Evolutionary conservation across 2,329 filamentous ascomycete genomes (phyloP), one percentile per base, ranked within the genome.

Genomic region (Coniella lustricola): DNA sequence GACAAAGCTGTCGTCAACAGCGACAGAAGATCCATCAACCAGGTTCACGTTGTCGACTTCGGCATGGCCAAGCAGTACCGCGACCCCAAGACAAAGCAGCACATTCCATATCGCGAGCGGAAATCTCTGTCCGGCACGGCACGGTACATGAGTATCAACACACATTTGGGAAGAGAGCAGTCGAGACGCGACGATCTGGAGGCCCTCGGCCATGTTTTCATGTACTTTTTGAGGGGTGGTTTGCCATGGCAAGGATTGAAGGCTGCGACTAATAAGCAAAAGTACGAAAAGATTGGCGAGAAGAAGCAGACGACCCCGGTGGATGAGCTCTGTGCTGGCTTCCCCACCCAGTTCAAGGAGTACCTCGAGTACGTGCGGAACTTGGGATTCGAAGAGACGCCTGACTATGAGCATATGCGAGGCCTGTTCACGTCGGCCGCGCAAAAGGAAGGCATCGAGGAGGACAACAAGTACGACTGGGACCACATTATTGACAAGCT

Each of bases 1-100:
- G 90, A 90, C 53, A 97, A 97, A 72, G 80, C 87, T n/a, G 40
- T 42, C 16, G 29, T 46, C n/a, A 38, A 38, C 36, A 38, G 37
- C 29, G 44, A 46, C 17, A 39, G 37, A 25, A 38, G 37, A 25
- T 38, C 44, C 4, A 87, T 90, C 62, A 97, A 96, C 66, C 90
- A 97, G 49, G 96, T 98, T 57, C 91, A 98, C 64, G 93, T 97
- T 33, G 90, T 98, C 61, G 93, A 98, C 68, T 98, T 98, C 62
- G 93, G 93, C 61, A 97, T 98, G 93, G 93, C 93, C 55, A 98
- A 98, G 75, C 93, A 97, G 68, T 98, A 97, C 69, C 85, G 93
- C 59, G 93, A 98, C 61, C 93, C 93, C 49, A 97, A 97, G 76
- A 95, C 93, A 33, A 97, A 97, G 72, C 93, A 97, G 68, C 93